These are phyloP conservation scores for Globisporangium polare DNA, from an alignment of 352 stramenopile genomes.

Conservation along the genomic window DNA sequence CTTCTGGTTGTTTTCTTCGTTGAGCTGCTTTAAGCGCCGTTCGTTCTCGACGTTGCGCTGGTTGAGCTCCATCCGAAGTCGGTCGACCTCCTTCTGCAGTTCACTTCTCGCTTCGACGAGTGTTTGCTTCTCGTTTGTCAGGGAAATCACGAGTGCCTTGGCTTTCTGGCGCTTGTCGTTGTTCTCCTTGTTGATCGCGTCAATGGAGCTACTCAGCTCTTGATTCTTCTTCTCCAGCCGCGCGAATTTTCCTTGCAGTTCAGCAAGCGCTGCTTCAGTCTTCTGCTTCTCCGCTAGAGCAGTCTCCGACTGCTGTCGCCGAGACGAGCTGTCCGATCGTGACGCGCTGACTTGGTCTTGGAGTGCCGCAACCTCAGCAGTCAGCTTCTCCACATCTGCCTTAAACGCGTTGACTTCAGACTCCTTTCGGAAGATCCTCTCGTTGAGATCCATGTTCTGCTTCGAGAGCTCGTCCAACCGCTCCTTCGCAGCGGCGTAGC, in stretches of 20 bases:
- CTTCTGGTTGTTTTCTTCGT: slow-evolving; percentile 54
- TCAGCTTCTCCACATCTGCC: slow-evolving; percentile 41
- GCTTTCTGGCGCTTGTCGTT: slow-evolving; percentile 70
- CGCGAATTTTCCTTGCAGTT: slow-evolving; percentile 31
- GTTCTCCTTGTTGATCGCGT: slow-evolving; percentile 47
- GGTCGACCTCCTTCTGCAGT: slow-evolving; percentile 63
- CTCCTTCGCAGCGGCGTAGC: slow-evolving; percentile 28
- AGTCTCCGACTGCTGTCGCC: slow-evolving; percentile 38
- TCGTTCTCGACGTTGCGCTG: slow-evolving; percentile 75
- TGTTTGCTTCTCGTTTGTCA: slow-evolving; percentile 62
- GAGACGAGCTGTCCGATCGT: slow-evolving; percentile 39
- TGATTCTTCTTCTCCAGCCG: slow-evolving; percentile 57
- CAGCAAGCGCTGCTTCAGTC: slow-evolving; percentile 27
- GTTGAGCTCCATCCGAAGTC: slow-evolving; percentile 73
- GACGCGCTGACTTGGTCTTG: slow-evolving; percentile 35
- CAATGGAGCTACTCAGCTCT: slow-evolving; percentile 36
- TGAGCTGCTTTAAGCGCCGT: slow-evolving; percentile 50
- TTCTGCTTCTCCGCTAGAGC: slow-evolving; percentile 46
- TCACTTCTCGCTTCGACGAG: slow-evolving; percentile 39
- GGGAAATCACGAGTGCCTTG: slow-evolving; percentile 57
- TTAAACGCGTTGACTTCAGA: slow-evolving; percentile 41
- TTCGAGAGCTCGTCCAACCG: slow-evolving; percentile 41
- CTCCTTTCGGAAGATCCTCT: slow-evolving; percentile 54
- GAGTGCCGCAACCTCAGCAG: slow-evolving; percentile 32
- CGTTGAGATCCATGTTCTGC: slow-evolving; percentile 52